Conservation (phyloP, 495 filamentous ascomycete genomes). For the Rostrohypoxylon terebratum region DNA sequence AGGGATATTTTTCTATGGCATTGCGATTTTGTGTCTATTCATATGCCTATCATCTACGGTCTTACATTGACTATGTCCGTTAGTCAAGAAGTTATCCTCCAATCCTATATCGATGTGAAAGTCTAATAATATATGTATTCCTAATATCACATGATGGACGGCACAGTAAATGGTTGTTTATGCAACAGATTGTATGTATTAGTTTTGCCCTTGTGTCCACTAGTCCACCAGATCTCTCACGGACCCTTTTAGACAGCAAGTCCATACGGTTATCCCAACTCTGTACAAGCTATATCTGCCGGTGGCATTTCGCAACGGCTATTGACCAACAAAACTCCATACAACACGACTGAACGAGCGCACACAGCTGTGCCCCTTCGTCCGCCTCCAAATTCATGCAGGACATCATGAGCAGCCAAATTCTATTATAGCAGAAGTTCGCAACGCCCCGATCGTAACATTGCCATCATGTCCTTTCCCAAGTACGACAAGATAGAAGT, state of each 20-base stretch:
- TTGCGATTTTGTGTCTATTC: no score
- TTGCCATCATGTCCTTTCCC: constrained; percentile 38
- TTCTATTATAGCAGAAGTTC: constrained; percentile 45
- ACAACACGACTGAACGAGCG: constrained; percentile 16
- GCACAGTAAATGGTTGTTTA: neutral
- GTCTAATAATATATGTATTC: neutral
- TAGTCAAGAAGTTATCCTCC: no score
- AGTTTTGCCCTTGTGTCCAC: constrained; percentile 25
- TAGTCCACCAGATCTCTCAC: constrained; percentile 13
- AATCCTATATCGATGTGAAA: no score
- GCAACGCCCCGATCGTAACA: constrained; percentile 40
- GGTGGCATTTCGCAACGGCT: constrained; percentile 35
- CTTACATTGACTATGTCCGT: no score
- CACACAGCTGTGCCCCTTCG: constrained; percentile 13
- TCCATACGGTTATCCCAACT: constrained; percentile 13
- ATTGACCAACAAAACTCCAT: constrained; percentile 35
- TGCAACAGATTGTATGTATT: constrained; percentile 41
- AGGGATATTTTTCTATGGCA: no score
- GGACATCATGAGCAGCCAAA: constrained; percentile 33
- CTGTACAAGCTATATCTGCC: constrained; percentile 40
- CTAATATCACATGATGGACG: neutral
- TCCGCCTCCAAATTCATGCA: constrained; percentile 31
- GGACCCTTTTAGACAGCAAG: constrained; percentile 15
- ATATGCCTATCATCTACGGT: no score
- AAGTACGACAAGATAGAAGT: constrained; percentile 38